Percentiles rank a stretch among this genome's conserved stretches.
These are phyloP conservation scores for Trypanosoma scelopori DNA, from an alignment of 208 protist genomes.

Conservation along the genomic window DNA sequence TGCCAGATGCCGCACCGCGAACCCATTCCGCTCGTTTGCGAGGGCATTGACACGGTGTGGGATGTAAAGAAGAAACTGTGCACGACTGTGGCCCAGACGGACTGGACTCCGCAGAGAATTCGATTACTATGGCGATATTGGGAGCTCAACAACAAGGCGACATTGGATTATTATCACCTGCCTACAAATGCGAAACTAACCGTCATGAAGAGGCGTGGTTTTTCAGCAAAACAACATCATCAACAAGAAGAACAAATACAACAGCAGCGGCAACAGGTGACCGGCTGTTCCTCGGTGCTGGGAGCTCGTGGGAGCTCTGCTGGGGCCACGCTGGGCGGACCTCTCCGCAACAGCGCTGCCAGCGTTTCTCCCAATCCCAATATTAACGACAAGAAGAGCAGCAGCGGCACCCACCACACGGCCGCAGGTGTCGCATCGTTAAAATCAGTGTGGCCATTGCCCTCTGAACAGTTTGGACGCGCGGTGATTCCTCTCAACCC, in stretches of 20 bases:
- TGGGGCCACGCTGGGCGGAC: background rate
- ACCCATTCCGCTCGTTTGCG: constrained; percentile 50
- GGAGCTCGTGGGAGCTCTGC: background rate
- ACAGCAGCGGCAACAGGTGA: background rate
- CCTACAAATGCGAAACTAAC: constrained; percentile 70
- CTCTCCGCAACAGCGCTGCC: constrained; percentile 7
- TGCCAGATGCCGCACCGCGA: constrained; percentile 43
- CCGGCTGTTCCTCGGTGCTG: background rate
- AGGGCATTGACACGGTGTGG: constrained; percentile 62
- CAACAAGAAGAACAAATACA: constrained; percentile 6
- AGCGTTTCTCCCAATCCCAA: background rate
- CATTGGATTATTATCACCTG: constrained; percentile 81
- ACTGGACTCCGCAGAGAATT: constrained; percentile 49
- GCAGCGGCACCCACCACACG: background rate
- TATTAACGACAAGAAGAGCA: background rate
- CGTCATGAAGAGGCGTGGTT: constrained; percentile 32
- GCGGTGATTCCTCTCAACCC: constrained; percentile 16
- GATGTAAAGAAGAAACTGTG: constrained; percentile 73
- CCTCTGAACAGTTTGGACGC: constrained; percentile 3
- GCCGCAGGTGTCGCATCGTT: background rate
- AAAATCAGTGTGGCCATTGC: constrained; percentile 3
- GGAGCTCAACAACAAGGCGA: constrained; percentile 83
- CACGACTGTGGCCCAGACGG: constrained; percentile 36
- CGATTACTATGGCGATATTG: constrained; percentile 85
- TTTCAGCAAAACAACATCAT: constrained; percentile 12